Evolutionary conservation across 1,284 basidiomycete species (phyloP).

Genomic region (Inonotus obliquus): DNA sequence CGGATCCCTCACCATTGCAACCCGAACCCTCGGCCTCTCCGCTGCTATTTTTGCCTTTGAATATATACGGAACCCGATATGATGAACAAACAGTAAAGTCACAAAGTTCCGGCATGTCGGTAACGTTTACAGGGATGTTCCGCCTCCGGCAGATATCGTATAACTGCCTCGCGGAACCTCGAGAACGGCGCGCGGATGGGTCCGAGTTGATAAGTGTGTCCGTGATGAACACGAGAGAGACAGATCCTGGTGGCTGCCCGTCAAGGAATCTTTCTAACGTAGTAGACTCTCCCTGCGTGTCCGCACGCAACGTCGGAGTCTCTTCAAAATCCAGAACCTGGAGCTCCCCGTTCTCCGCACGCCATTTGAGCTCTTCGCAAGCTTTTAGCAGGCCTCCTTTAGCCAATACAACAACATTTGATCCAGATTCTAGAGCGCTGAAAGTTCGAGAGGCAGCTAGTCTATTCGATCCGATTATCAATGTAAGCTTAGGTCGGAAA

Average conservation of each 20-base stretch:
- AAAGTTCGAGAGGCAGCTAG: slow-evolving; percentile 82
- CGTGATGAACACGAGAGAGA: slow-evolving; percentile 70
- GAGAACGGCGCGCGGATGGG: slow-evolving; percentile 36
- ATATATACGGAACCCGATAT: slow-evolving; percentile 63
- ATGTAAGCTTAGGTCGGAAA: slow-evolving; percentile 54
- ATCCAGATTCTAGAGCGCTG: slow-evolving; percentile 79
- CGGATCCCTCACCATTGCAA: slow-evolving; percentile 35
- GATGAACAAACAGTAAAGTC: slow-evolving; percentile 88
- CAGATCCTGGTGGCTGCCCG: slow-evolving; percentile 22
- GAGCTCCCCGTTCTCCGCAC: slow-evolving; percentile 53
- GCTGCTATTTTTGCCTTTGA: too few relatives aligned
- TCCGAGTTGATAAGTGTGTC: slow-evolving; percentile 54
- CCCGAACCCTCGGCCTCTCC: too few relatives aligned
- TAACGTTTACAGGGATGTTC: slow-evolving; percentile 79
- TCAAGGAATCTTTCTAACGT: slow-evolving; percentile 46
- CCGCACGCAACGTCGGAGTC: slow-evolving; percentile 28
- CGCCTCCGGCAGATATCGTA: slow-evolving; percentile 47
- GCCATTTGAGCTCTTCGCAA: slow-evolving; percentile 72
- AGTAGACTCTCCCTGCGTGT: slow-evolving; percentile 32
- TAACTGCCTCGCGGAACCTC: slow-evolving; percentile 50
- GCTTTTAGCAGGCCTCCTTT: slow-evolving; percentile 42
- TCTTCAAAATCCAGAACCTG: slow-evolving; percentile 49
- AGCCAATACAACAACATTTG: slow-evolving; percentile 62
- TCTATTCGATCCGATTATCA: slow-evolving; percentile 73
- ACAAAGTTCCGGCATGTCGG: slow-evolving; percentile 83